A percentile compares a stretch with the other conserved stretches of the same genome.
phyloP scores from a whole-genome alignment of 1,284 basidiomycete species.

The Sphagnurus paluster region DNA sequence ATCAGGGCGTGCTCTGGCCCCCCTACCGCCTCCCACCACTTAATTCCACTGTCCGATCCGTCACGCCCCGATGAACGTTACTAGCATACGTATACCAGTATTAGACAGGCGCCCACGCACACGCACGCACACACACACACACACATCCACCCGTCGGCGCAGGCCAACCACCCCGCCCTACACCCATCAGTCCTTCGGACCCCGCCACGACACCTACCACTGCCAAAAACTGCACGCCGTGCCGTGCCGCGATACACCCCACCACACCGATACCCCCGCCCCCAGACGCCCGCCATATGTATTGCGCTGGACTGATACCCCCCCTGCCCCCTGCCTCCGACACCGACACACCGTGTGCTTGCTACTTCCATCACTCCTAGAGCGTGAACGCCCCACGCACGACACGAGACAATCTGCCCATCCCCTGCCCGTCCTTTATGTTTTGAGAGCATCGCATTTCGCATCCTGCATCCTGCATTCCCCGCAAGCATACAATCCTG shows the following conservation, averaged over 20 bases:
- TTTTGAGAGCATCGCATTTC: constrained; percentile 32
- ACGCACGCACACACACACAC: constrained; percentile 4
- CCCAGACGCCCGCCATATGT: constrained; percentile 11
- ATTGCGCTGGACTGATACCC: constrained; percentile 29
- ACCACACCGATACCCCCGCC: constrained; percentile 14
- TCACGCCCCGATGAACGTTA: constrained; percentile 3
- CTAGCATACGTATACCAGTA: constrained; percentile 11
- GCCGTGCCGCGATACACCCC: neutral
- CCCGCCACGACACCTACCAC: neutral
- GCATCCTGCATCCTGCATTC: neutral
- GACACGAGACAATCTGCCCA: constrained; percentile 31
- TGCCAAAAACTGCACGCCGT: neutral
- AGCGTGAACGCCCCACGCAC: too few relatives aligned
- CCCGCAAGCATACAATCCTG: neutral
- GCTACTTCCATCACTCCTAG: too few relatives aligned
- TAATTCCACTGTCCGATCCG: neutral
- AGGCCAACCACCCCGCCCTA: neutral
- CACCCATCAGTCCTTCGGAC: constrained; percentile 1
- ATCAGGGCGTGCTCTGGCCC: constrained; percentile 4
- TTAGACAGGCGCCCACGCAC: constrained; percentile 8
- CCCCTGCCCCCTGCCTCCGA: constrained; percentile 3
- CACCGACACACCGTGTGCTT: neutral
- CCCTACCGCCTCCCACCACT: neutral
- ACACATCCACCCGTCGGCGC: neutral
- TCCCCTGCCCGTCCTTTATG: neutral